Conservation (phyloP, 2,329 filamentous ascomycete genomes). For the Phyllosticta capitalensis region DNA sequence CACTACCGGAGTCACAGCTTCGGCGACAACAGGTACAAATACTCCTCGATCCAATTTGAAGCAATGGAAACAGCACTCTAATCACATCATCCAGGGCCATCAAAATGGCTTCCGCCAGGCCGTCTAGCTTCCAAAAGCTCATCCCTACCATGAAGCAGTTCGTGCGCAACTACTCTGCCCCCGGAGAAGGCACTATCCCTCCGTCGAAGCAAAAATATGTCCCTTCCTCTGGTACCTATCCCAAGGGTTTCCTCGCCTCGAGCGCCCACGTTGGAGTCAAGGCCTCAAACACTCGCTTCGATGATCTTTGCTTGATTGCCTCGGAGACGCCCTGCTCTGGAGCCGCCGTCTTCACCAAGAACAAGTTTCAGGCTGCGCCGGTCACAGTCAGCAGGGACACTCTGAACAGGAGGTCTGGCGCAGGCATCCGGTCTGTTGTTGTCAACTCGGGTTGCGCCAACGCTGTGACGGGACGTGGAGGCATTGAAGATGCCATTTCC, state of each 20-base stretch:
- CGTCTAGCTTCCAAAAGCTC: slow-evolving; percentile 15
- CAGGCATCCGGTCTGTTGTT: slow-evolving; percentile 69
- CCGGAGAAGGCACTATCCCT: slow-evolving; percentile 53
- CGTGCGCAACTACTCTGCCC: slow-evolving; percentile 49
- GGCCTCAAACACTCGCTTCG: slow-evolving; percentile 79
- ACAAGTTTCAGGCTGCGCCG: slow-evolving; percentile 94
- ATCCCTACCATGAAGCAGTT: slow-evolving; percentile 25
- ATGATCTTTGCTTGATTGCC: slow-evolving; percentile 79
- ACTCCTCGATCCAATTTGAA: not conserved
- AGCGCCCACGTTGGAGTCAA: slow-evolving; percentile 91
- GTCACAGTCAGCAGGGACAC: slow-evolving; percentile 75
- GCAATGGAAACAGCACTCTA: not conserved
- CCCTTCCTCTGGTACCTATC: slow-evolving; percentile 75
- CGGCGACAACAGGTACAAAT: slow-evolving; percentile 4
- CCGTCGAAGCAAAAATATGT: slow-evolving; percentile 83
- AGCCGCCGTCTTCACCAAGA: slow-evolving; percentile 92
- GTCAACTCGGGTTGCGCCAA: slow-evolving; percentile 97
- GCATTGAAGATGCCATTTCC: slow-evolving; percentile 72
- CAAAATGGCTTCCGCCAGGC: slow-evolving; percentile 9
- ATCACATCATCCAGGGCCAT: slow-evolving; percentile 1
- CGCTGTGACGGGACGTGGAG: slow-evolving; percentile 86
- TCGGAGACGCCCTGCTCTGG: slow-evolving; percentile 80
- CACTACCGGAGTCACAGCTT: slow-evolving; percentile 3
- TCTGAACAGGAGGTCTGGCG: slow-evolving; percentile 55
- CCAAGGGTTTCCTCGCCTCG: slow-evolving; percentile 77